These are phyloP conservation scores for Ophiognomonia clavigignenti-juglandacearum DNA, from an alignment of 2,329 filamentous ascomycete species.

Conservation along the genomic window DNA sequence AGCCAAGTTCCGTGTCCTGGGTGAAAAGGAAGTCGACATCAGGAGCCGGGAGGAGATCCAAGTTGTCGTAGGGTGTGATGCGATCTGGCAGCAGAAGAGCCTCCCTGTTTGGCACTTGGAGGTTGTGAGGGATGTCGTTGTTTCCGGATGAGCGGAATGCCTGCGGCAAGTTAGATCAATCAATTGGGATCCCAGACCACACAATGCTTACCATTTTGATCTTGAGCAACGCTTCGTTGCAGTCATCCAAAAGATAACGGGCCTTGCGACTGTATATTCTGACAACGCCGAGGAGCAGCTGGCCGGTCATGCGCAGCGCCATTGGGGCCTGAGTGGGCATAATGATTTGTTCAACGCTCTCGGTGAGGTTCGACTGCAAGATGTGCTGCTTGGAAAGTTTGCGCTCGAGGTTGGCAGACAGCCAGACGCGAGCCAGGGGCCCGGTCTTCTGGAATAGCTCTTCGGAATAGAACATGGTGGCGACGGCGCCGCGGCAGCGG, in stretches of 20 bases:
- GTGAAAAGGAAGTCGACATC: conserved; percentile 83
- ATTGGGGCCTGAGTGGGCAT: conserved; percentile 89
- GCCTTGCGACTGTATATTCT: conserved; percentile 97
- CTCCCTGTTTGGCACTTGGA: conserved; percentile 77
- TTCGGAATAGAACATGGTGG: conserved; percentile 93
- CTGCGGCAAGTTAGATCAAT: too few relatives aligned
- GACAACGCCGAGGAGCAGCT: conserved; percentile 90
- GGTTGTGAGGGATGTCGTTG: conserved; percentile 84
- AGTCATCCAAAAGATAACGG: conserved; percentile 92
- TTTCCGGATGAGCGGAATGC: conserved; percentile 92
- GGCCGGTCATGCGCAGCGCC: conserved; percentile 87
- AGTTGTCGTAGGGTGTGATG: conserved; percentile 84
- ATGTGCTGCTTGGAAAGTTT: conserved; percentile 98
- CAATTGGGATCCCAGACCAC: too few relatives aligned
- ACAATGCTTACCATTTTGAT: conserved; percentile 80
- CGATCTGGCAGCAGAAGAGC: conserved; percentile 86
- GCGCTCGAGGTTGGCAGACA: conserved; percentile 95
- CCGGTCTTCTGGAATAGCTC: conserved; percentile 94
- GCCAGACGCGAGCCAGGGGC: conserved; percentile 94
- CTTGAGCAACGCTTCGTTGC: conserved; percentile 94
- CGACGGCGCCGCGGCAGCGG: conserved; percentile 11
- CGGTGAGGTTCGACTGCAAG: conserved; percentile 87
- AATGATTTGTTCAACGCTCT: conserved; percentile 93
- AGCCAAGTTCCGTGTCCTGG: conserved; percentile 31
- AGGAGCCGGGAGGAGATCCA: conserved; percentile 73